Conservation (phyloP, 805 yeast species). For the Kregervanrija pseudodelftensis region DNA sequence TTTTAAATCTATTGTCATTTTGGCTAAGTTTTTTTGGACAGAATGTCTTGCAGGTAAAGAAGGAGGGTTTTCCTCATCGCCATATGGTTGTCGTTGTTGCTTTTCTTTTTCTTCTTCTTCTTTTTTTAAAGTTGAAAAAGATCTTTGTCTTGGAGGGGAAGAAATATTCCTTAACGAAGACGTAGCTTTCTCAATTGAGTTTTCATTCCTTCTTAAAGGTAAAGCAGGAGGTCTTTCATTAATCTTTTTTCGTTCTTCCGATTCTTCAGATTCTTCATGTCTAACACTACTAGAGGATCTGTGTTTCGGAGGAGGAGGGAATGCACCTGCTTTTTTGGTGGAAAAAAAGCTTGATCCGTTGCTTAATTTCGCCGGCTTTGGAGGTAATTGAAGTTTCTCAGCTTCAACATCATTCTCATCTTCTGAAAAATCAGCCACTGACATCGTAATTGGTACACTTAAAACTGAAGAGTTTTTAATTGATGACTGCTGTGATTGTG, state of each 20-base stretch:
- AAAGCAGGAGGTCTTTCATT: not conserved
- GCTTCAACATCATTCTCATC: constrained; percentile 1
- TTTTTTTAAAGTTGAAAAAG: not conserved
- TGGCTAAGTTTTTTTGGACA: not conserved
- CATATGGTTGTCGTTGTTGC: not conserved
- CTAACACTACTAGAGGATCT: not conserved
- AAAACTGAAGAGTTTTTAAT: constrained; percentile 1
- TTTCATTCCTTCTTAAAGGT: not conserved
- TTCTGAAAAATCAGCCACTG: constrained; percentile 1
- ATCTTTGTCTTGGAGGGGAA: constrained; percentile 1
- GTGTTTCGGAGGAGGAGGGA: constrained; percentile 8
- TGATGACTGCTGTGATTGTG: constrained; percentile 1
- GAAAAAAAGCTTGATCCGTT: not conserved
- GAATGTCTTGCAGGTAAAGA: constrained; percentile 1
- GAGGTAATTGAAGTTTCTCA: not conserved
- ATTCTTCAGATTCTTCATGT: not conserved
- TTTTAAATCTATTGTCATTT: not conserved
- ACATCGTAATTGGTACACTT: constrained; percentile 6
- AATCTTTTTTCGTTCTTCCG: not conserved
- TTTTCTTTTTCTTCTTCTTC: not conserved
- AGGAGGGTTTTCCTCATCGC: constrained; percentile 2
- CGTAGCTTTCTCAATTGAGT: not conserved
- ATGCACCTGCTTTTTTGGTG: constrained; percentile 1
- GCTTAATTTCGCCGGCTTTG: not conserved
- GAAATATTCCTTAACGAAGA: not conserved